Conservation (phyloP, 768 basidiomycete genomes). For the Royoungia palumana region DNA sequence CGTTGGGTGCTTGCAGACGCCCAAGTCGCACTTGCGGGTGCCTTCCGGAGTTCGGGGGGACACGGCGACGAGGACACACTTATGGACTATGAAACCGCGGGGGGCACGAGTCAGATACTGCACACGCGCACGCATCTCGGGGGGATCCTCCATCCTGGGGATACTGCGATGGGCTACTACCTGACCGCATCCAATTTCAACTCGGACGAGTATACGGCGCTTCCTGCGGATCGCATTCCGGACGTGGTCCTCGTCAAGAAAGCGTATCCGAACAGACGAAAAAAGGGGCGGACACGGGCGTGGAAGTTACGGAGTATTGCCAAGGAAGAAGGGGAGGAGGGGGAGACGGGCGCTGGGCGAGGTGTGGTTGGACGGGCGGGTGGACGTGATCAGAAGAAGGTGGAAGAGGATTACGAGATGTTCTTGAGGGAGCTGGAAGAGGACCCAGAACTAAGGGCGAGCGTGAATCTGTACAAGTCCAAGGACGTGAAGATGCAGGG, state of each 20-base stretch:
- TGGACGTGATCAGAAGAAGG: slow-evolving; percentile 85
- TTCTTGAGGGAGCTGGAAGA: slow-evolving; percentile 95
- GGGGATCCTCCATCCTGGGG: slow-evolving; percentile 89
- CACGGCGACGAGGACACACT: slow-evolving; percentile 45
- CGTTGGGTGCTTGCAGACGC: slow-evolving; percentile 85
- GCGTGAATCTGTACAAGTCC: slow-evolving; percentile 84
- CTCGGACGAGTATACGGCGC: slow-evolving; percentile 74
- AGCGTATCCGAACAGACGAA: slow-evolving; percentile 88
- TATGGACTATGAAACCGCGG: slow-evolving; percentile 62
- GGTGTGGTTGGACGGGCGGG: slow-evolving; percentile 91
- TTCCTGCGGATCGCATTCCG: slow-evolving; percentile 68
- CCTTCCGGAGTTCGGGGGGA: slow-evolving; percentile 57
- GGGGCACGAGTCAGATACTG: slow-evolving; percentile 71
- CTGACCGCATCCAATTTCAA: slow-evolving; percentile 91
- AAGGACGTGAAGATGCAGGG: slow-evolving; percentile 52
- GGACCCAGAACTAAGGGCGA: slow-evolving; percentile 84
- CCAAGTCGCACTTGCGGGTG: slow-evolving; percentile 83
- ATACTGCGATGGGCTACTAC: slow-evolving; percentile 88
- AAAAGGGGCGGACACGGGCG: slow-evolving; percentile 79
- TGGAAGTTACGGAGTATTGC: slow-evolving; percentile 94
- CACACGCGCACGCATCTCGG: slow-evolving; percentile 98
- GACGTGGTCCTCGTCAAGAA: slow-evolving; percentile 95
- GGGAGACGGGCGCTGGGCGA: slow-evolving; percentile 68
- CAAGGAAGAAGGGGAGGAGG: slow-evolving; percentile 86
- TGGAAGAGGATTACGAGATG: slow-evolving; percentile 94